phyloP scores from a whole-genome alignment of 176 grass and related monocot genomes.

The Areca catechu region DNA sequence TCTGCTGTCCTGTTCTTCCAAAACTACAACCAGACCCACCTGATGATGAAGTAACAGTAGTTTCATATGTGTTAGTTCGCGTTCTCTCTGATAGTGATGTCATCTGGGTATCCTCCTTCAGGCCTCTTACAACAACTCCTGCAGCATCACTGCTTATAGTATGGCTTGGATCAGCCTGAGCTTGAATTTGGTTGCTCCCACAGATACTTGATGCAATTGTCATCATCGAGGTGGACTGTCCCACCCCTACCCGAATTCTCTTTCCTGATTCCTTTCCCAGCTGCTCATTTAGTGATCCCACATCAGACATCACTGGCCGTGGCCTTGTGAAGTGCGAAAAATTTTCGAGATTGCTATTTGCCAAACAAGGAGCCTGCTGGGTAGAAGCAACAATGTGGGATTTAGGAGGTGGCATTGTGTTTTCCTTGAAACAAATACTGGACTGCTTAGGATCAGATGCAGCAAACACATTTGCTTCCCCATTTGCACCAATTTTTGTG shows the following conservation, averaged over 20 bases:
- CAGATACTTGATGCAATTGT: constrained; percentile 72
- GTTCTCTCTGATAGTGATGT: background rate
- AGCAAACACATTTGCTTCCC: background rate
- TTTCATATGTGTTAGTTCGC: constrained; percentile 12
- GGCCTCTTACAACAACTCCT: constrained; percentile 16
- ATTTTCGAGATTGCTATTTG: constrained; percentile 15
- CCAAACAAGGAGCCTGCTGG: constrained; percentile 30
- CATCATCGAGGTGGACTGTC: constrained; percentile 38
- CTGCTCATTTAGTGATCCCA: background rate
- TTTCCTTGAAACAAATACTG: constrained; percentile 4
- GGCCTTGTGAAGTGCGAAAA: constrained; percentile 25
- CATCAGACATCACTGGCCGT: background rate
- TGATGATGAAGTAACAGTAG: constrained; percentile 35
- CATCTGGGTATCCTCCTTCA: constrained; percentile 15
- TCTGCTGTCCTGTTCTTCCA: constrained; percentile 34
- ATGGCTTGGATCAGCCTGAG: constrained; percentile 21
- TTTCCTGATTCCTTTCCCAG: background rate
- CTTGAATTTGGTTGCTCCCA: constrained; percentile 55
- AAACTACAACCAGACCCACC: constrained; percentile 47
- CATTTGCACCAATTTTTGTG: constrained; percentile 1
- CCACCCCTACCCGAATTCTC: constrained; percentile 17
- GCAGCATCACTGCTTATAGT: constrained; percentile 10
- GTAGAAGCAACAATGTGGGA: constrained; percentile 22
- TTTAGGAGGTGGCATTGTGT: constrained; percentile 68
- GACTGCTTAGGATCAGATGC: background rate